phyloP scores from a whole-genome alignment of 306 rosid species.

The Morella rubra region DNA sequence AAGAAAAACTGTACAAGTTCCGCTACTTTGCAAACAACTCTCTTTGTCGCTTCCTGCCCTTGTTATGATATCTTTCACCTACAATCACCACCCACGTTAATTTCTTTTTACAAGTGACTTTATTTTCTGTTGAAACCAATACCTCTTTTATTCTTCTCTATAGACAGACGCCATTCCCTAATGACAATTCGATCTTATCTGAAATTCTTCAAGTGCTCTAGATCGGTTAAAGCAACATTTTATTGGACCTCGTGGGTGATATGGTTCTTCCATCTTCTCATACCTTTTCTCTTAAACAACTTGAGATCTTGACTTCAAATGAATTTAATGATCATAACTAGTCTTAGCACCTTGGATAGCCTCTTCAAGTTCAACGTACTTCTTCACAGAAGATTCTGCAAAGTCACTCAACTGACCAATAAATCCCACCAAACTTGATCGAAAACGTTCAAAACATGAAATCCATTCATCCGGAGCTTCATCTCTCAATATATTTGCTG shows the following conservation, averaged over 20 bases:
- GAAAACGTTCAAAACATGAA: conserved; percentile 61
- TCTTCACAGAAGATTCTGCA: conserved; percentile 58
- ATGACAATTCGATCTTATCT: conserved; percentile 18
- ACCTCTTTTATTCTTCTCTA: conserved; percentile 31
- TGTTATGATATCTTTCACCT: conserved; percentile 37
- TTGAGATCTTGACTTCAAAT: conserved; percentile 40
- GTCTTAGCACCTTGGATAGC: conserved; percentile 42
- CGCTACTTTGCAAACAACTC: conserved; percentile 24
- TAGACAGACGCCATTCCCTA: conserved; percentile 43
- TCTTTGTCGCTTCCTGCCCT: conserved; percentile 24
- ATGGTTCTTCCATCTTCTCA: conserved; percentile 1
- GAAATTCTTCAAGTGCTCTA: conserved; percentile 17
- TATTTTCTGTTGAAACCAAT: conserved; percentile 25
- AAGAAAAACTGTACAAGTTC: conserved; percentile 40
- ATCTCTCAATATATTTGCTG: conserved; percentile 43
- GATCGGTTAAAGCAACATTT: conserved; percentile 9
- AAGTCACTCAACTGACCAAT: conserved; percentile 47
- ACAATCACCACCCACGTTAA: conserved; percentile 17
- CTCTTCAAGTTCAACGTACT: conserved; percentile 52
- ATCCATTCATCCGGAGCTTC: conserved; percentile 54
- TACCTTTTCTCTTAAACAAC: conserved; percentile 27
- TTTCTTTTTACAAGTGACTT: conserved; percentile 25
- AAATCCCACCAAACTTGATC: conserved; percentile 56
- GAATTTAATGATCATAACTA: conserved; percentile 23
- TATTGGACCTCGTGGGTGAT: conserved; percentile 7